Conservation (phyloP, 2,329 filamentous ascomycete genomes). For the Fusarium palustre region DNA sequence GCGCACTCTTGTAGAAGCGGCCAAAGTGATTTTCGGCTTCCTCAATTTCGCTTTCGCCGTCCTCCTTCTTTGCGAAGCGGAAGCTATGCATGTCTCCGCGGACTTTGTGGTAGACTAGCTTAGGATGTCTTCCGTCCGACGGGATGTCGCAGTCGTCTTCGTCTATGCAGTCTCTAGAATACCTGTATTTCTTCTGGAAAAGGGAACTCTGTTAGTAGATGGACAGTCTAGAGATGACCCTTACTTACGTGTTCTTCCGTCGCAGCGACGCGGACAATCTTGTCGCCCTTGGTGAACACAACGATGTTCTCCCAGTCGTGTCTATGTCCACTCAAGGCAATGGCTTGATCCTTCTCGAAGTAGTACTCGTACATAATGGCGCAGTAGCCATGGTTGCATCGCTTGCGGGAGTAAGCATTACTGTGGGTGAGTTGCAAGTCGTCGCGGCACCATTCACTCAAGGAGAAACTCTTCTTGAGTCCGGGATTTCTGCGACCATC, state of each 20-base stretch:
- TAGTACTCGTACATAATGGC: not conserved
- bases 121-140: not conserved
- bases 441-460: not conserved
- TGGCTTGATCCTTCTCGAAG: fast-evolving
- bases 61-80: not conserved
- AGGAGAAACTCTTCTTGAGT: fast-evolving
- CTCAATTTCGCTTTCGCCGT: not conserved
- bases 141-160: not conserved
- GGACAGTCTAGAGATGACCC: fast-evolving
- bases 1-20: not conserved
- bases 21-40: not conserved
- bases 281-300: not conserved
- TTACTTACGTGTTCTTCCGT: not conserved
- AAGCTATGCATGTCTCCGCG: not conserved
- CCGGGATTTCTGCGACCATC: not conserved
- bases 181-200: not conserved
- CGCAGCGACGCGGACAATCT: not conserved
- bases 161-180: not conserved
- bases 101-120: not conserved
- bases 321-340: not conserved
- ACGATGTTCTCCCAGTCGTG: not conserved
- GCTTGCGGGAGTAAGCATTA: conserved; percentile 10
- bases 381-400: conserved; percentile 10
- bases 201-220: not conserved
- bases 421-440: not conserved